These are phyloP conservation scores for Eremothecium gossypii DNA, from an alignment of 1,139 yeast genomes.

Conservation along the genomic window DNA sequence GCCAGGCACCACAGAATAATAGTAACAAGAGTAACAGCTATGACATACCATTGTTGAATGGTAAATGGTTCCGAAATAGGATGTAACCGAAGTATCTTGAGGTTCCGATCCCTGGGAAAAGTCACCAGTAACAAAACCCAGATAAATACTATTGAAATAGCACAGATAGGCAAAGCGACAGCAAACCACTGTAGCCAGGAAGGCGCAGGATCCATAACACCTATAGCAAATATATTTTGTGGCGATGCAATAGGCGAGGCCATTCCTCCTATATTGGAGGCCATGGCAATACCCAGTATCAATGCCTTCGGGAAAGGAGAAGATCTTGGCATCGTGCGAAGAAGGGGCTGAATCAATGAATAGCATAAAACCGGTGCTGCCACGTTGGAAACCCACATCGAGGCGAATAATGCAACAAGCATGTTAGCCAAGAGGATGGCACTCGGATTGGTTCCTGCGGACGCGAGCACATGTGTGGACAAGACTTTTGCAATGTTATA, in stretches of 20 bases:
- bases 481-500: slow-evolving; percentile 60
- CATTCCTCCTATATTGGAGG: slow-evolving; percentile 93
- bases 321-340: slow-evolving; percentile 71
- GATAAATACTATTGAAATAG: slow-evolving; percentile 50
- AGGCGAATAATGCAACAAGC: slow-evolving; percentile 58
- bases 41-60: slow-evolving; percentile 60
- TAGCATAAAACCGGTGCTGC: slow-evolving; percentile 91
- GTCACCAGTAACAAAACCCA: slow-evolving; percentile 66
- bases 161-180: slow-evolving; percentile 70
- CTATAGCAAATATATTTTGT: slow-evolving; percentile 83
- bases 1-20: slow-evolving; percentile 82
- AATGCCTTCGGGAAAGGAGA: slow-evolving; percentile 75
- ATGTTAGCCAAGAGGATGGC: slow-evolving; percentile 53
- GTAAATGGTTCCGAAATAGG: slow-evolving; percentile 62
- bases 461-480: slow-evolving; percentile 54
- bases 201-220: slow-evolving; percentile 80
- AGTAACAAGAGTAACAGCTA: slow-evolving; percentile 56
- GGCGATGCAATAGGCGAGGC: slow-evolving; percentile 95
- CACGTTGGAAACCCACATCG: slow-evolving; percentile 75
- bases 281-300: slow-evolving; percentile 81
- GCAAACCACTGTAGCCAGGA: slow-evolving; percentile 95
- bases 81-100: slow-evolving; percentile 49
- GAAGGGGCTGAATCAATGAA: slow-evolving; percentile 80
- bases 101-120: slow-evolving; percentile 50
- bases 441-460: slow-evolving; percentile 61